Percentiles rank a stretch among this genome's conserved stretches.
Conservation (phyloP, 208 protist genomes). For the Trypanosoma lewisi region DNA sequence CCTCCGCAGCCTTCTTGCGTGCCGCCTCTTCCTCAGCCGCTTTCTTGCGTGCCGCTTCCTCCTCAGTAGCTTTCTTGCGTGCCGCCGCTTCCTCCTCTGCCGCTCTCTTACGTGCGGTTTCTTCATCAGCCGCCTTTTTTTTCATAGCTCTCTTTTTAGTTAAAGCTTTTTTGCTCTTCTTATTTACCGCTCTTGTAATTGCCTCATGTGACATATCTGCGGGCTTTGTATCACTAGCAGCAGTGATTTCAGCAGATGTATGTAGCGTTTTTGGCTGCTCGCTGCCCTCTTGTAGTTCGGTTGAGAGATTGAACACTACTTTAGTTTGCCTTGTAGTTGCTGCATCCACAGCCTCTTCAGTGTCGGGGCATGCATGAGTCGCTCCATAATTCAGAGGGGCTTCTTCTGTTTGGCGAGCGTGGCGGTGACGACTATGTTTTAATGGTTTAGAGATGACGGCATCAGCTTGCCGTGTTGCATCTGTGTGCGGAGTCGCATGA, state of each 20-base stretch:
- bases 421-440: not conserved
- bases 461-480: not conserved
- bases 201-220: not conserved
- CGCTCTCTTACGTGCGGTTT: not conserved
- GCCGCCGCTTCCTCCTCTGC: conserved; percentile 7
- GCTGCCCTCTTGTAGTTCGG: not conserved
- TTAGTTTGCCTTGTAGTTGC: not conserved
- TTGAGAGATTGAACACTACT: not conserved
- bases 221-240: not conserved
- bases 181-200: not conserved
- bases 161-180: not conserved
- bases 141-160: conserved; percentile 1
- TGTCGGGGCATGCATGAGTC: not conserved
- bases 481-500: not conserved
- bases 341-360: not conserved
- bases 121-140: conserved; percentile 12
- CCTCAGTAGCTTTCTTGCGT: conserved; percentile 2
- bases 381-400: not conserved
- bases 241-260: not conserved
- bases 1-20: conserved; percentile 5
- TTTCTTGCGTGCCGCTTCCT: not conserved
- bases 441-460: conserved; percentile 3
- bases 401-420: not conserved
- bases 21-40: conserved; percentile 16
- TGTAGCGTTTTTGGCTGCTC: not conserved